These are phyloP conservation scores for Paracamarosporium sp. DNA, from an alignment of 2,329 filamentous ascomycete species.

Conservation along the genomic window DNA sequence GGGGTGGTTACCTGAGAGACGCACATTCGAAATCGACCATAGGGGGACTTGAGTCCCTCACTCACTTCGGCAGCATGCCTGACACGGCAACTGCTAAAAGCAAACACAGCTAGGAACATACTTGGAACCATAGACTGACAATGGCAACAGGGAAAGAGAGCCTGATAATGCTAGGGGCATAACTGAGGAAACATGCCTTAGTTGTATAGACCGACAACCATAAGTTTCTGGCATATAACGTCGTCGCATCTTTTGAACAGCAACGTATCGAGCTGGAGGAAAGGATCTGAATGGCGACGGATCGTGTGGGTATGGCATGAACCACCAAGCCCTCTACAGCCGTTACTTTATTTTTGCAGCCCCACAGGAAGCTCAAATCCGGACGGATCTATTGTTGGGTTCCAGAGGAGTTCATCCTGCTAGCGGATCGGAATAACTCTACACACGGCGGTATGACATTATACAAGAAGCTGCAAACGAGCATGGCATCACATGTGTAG, in stretches of 20 bases:
- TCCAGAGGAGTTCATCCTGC: neutral
- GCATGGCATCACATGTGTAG: neutral
- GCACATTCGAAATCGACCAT: neutral
- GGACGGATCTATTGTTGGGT: neutral
- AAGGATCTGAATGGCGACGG: neutral
- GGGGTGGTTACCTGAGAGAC: slow-evolving; percentile 2
- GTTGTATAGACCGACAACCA: neutral
- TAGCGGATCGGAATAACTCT: too few species aligned
- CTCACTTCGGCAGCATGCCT: neutral
- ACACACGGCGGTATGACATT: neutral
- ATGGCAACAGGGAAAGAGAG: neutral
- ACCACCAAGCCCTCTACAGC: neutral
- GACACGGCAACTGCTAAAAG: neutral
- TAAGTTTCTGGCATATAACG: neutral
- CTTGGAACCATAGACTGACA: neutral
- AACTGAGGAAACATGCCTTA: neutral
- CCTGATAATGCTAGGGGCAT: neutral
- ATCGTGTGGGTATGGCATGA: neutral
- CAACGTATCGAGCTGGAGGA: neutral
- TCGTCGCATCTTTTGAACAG: too few species aligned
- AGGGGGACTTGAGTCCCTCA: neutral
- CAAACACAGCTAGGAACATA: neutral
- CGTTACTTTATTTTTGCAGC: neutral
- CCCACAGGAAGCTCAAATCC: neutral
- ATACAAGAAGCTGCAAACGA: neutral